Percentiles rank a stretch among this genome's conserved stretches.
Conservation (phyloP, 768 basidiomycete genomes). For the Amyloporia xantha region DNA sequence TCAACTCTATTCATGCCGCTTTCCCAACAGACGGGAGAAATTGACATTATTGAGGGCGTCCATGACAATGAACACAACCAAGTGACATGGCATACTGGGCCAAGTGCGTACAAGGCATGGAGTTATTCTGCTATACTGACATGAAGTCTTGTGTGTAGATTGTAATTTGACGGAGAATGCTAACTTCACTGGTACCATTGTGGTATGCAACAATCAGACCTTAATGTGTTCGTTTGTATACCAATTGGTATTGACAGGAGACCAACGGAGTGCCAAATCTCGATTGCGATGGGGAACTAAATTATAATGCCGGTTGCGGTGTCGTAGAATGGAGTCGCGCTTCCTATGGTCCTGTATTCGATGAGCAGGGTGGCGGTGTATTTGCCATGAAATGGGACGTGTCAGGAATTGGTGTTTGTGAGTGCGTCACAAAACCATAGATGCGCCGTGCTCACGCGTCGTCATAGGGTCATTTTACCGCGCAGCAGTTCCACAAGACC, state of each 20-base stretch:
- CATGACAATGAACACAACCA: slow-evolving; percentile 83
- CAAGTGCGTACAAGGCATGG: slow-evolving; percentile 35
- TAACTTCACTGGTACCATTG: slow-evolving; percentile 57
- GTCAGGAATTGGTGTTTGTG: slow-evolving; percentile 68
- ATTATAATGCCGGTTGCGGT: slow-evolving; percentile 68
- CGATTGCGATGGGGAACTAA: slow-evolving; percentile 40
- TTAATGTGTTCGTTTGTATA: background rate
- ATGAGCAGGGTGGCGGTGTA: slow-evolving; percentile 73
- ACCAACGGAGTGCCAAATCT: slow-evolving; percentile 44
- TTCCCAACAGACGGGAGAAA: slow-evolving; percentile 60
- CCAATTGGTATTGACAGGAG: slow-evolving; percentile 28
- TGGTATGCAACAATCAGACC: slow-evolving; percentile 39
- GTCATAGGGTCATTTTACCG: slow-evolving; percentile 75
- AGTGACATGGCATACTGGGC: slow-evolving; percentile 72
- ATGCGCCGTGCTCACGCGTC: background rate
- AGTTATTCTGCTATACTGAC: background rate
- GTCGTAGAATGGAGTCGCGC: slow-evolving; percentile 73
- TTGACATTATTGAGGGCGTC: slow-evolving; percentile 81
- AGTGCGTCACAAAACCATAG: slow-evolving; percentile 24
- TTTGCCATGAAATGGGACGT: slow-evolving; percentile 90
- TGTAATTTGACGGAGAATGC: slow-evolving; percentile 50
- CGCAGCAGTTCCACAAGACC: slow-evolving; percentile 64
- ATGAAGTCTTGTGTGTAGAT: slow-evolving; percentile 29
- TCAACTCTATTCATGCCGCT: too few relatives aligned
- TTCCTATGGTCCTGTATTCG: slow-evolving; percentile 81